Evolutionary conservation across 805 yeast species (phyloP).

Genomic region (Zygosaccharomyces rouxii): DNA sequence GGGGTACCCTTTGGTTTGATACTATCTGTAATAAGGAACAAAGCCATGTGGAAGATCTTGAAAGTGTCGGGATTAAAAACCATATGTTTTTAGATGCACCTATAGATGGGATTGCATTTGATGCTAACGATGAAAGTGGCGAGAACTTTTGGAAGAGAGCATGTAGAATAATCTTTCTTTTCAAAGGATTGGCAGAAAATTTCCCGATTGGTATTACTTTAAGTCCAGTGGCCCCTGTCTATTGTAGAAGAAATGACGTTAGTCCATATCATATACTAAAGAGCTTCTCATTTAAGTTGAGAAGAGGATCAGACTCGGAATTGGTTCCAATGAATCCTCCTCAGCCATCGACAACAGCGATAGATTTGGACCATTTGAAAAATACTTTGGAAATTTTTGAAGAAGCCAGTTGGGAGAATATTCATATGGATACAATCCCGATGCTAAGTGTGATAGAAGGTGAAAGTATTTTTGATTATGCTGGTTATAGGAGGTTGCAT

Average conservation of each 20-base stretch:
- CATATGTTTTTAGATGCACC: slow-evolving; percentile 59
- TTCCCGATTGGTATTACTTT: slow-evolving; percentile 12
- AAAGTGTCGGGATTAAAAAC: slow-evolving; percentile 54
- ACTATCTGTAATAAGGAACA: slow-evolving; percentile 50
- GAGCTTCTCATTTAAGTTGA: slow-evolving; percentile 26
- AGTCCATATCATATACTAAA: slow-evolving; percentile 17
- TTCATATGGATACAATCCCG: slow-evolving; percentile 22
- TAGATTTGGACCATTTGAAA: slow-evolving; percentile 5
- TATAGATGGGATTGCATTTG: slow-evolving; percentile 53
- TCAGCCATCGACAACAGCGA: neutral
- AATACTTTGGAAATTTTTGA: slow-evolving; percentile 18
- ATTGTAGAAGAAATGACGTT: slow-evolving; percentile 15
- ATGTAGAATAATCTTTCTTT: slow-evolving; percentile 29
- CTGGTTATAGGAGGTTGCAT: slow-evolving; percentile 31
- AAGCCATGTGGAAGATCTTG: slow-evolving; percentile 38
- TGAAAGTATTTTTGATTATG: slow-evolving; percentile 31
- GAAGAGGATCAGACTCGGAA: neutral
- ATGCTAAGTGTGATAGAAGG: slow-evolving; percentile 25
- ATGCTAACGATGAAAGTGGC: slow-evolving; percentile 35
- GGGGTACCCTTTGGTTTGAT: slow-evolving; percentile 84
- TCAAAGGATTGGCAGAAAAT: slow-evolving; percentile 29
- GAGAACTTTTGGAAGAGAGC: slow-evolving; percentile 34
- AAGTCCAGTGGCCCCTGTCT: slow-evolving; percentile 14
- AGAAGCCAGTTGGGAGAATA: slow-evolving; percentile 21
- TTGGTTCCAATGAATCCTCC: neutral